A percentile compares a stretch with the other conserved stretches of the same genome.
phyloP scores from a whole-genome alignment of 805 yeast genomes.

The Hanseniaspora thailandica region DNA sequence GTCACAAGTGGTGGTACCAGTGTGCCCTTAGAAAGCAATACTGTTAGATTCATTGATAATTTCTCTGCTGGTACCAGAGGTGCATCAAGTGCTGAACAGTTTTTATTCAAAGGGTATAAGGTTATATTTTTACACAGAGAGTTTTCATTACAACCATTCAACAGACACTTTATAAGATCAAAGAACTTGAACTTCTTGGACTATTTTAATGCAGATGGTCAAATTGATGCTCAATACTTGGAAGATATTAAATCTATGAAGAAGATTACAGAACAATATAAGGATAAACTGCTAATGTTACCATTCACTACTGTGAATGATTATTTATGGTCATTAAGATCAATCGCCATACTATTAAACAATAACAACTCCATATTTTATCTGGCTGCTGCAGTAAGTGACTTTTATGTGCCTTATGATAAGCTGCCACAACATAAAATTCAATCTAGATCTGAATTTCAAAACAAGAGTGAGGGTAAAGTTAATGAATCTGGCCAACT shows the following conservation, averaged over 20 bases:
- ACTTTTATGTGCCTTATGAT: conserved; percentile 80
- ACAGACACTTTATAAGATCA: conserved; percentile 78
- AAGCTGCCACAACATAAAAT: conserved; percentile 88
- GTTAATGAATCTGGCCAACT: conserved; percentile 45
- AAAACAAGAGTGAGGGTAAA: conserved; percentile 24
- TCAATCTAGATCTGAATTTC: conserved; percentile 58
- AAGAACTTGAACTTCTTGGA: conserved; percentile 71
- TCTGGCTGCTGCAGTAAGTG: conserved; percentile 95
- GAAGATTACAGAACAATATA: conserved; percentile 30
- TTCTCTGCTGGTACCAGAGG: conserved; percentile 98
- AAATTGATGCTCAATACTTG: conserved; percentile 49
- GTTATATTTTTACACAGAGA: conserved; percentile 89
- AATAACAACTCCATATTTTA: conserved; percentile 61
- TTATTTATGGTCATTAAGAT: conserved; percentile 70
- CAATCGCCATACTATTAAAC: conserved; percentile 50
- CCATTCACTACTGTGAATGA: conserved; percentile 95
- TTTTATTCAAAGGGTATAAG: conserved; percentile 74
- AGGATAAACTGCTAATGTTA: conserved; percentile 38
- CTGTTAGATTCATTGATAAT: conserved; percentile 92
- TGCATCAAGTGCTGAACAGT: conserved; percentile 87
- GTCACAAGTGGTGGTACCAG: conserved; percentile 97
- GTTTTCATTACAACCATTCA: conserved; percentile 80
- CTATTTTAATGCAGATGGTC: conserved; percentile 53
- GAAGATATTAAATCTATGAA: conserved; percentile 50
- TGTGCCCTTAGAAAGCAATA: conserved; percentile 91